A percentile compares a stretch with the other conserved stretches of the same genome.
Conservation (phyloP, 2,329 filamentous ascomycete species). For the Alternaria solani region DNA sequence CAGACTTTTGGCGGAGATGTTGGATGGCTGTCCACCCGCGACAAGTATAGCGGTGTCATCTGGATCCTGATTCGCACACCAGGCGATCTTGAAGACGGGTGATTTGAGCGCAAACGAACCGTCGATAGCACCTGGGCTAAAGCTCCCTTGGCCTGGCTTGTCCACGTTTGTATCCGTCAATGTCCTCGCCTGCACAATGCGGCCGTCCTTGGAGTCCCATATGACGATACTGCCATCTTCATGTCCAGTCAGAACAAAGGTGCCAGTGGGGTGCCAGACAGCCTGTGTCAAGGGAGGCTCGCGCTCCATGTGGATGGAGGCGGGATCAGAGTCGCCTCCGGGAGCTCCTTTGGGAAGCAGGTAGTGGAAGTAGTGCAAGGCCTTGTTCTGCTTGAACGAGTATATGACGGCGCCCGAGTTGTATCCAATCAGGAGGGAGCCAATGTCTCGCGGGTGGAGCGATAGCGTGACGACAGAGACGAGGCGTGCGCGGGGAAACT, state of each 20-base stretch:
- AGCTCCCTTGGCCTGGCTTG: conserved; percentile 62
- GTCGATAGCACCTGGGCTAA: conserved; percentile 53
- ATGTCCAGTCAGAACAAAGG: conserved; percentile 84
- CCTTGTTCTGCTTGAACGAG: conserved; percentile 89
- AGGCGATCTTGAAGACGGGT: conserved; percentile 79
- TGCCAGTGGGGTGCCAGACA: conserved; percentile 93
- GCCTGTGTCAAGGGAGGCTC: conserved; percentile 82
- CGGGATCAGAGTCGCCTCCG: conserved; percentile 75
- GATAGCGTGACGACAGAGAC: conserved; percentile 77
- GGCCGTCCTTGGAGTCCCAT: conserved; percentile 91
- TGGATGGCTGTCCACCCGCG: conserved; percentile 77
- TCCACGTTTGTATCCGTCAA: conserved; percentile 78
- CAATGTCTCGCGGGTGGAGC: conserved; percentile 90
- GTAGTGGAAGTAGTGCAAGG: conserved; percentile 83
- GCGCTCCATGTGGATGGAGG: conserved; percentile 67
- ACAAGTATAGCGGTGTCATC: conserved; percentile 92
- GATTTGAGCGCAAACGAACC: conserved; percentile 69
- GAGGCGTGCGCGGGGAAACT: conserved; percentile 71
- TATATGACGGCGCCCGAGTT: conserved; percentile 86
- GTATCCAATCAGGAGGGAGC: conserved; percentile 91
- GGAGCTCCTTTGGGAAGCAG: conserved; percentile 81
- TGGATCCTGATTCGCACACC: conserved; percentile 93
- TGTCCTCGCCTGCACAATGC: conserved; percentile 82
- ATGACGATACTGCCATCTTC: conserved; percentile 92
- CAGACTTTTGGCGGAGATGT: conserved; percentile 75